Percentiles rank a stretch among this genome's conserved stretches.
Conservation (phyloP, 2,329 filamentous ascomycete genomes). For the Teratosphaeria nubilosa region DNA sequence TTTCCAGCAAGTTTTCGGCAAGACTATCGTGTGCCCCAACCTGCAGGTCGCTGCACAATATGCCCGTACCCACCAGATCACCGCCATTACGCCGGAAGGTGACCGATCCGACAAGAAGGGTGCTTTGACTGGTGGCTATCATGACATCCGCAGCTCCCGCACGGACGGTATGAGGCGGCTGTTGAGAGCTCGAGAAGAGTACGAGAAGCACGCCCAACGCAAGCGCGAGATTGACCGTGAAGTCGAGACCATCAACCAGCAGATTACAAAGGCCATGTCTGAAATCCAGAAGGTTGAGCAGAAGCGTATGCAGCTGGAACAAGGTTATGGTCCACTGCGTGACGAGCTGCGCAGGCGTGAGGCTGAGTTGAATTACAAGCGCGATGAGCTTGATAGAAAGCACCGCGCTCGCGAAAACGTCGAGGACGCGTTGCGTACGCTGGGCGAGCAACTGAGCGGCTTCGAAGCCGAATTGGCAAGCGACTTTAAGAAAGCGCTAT, state of each 20-base stretch:
- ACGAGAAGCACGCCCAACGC: constrained; percentile 56
- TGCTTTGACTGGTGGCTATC: constrained; percentile 87
- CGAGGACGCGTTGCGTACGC: constrained; percentile 45
- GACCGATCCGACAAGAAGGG: constrained; percentile 92
- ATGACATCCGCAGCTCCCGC: constrained; percentile 76
- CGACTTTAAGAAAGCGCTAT: constrained; percentile 86
- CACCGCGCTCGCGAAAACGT: constrained; percentile 55
- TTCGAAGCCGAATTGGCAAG: constrained; percentile 73
- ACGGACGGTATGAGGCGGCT: constrained; percentile 73
- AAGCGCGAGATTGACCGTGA: constrained; percentile 57
- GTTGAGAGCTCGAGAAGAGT: constrained; percentile 63
- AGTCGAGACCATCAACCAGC: constrained; percentile 72
- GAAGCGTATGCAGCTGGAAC: constrained; percentile 64
- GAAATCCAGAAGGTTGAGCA: constrained; percentile 77
- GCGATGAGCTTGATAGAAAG: constrained; percentile 63
- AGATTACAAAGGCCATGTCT: constrained; percentile 77
- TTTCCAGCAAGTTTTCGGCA: constrained; percentile 91
- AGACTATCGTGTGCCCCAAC: constrained; percentile 87
- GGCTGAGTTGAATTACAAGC: constrained; percentile 62
- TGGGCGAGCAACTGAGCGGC: constrained; percentile 63
- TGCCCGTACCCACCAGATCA: constrained; percentile 80
- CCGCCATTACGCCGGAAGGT: constrained; percentile 88
- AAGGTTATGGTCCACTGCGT: constrained; percentile 69
- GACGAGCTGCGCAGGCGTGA: constrained; percentile 67
- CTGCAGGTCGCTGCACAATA: constrained; percentile 82